Evolutionary conservation across 208 protist genomes (phyloP).

Genomic region (Wallacemonas sp.): DNA sequence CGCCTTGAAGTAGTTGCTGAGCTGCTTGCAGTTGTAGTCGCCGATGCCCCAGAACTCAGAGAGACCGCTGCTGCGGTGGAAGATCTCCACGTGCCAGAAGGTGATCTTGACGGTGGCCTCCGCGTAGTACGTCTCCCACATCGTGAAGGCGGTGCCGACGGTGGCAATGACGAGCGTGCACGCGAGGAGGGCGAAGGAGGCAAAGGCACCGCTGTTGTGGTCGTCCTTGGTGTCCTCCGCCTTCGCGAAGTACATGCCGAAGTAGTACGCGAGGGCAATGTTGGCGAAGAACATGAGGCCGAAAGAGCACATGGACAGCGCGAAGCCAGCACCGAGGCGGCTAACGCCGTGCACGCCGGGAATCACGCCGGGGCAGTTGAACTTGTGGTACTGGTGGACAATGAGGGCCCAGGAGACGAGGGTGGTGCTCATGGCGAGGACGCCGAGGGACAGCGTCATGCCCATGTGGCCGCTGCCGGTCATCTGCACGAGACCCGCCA

Average conservation of each 20-base stretch:
- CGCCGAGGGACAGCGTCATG: constrained; percentile 30
- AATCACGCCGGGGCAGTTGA: constrained; percentile 41
- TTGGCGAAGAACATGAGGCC: constrained; percentile 38
- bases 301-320: constrained; percentile 39
- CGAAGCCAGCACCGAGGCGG: constrained; percentile 51
- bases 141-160: constrained; percentile 40
- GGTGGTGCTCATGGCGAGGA: constrained; percentile 27
- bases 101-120: constrained; percentile 36
- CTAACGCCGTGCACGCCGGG: constrained; percentile 35
- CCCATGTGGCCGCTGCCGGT: constrained; percentile 42
- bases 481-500: constrained; percentile 39
- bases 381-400: constrained; percentile 55
- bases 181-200: constrained; percentile 8
- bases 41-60: constrained; percentile 36
- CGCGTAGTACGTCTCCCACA: constrained; percentile 48
- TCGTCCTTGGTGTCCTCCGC: constrained; percentile 27
- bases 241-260: constrained; percentile 24
- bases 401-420: constrained; percentile 45
- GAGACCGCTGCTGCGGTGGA: constrained; percentile 27
- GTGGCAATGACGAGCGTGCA: constrained; percentile 31
- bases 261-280: constrained; percentile 36
- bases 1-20: constrained; percentile 32
- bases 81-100: constrained; percentile 52
- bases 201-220: constrained; percentile 16
- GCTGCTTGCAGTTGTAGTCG: constrained; percentile 34